These are phyloP conservation scores for Tuber umbilicatum DNA, from an alignment of 495 filamentous ascomycete genomes.

Conservation along the genomic window DNA sequence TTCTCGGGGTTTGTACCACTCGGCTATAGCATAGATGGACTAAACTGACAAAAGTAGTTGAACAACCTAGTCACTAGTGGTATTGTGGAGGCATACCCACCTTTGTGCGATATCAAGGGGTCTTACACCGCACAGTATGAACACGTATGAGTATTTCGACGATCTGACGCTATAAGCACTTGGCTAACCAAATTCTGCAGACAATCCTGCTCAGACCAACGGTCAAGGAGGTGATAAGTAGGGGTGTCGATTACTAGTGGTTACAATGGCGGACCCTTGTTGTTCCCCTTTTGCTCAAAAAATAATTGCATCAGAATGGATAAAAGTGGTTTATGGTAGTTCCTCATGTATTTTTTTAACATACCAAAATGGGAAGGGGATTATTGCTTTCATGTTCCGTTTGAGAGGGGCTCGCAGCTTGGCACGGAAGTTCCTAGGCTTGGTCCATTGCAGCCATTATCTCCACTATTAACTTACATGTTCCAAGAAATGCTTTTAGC, in stretches of 20 bases:
- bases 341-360: not conserved
- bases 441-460: not conserved
- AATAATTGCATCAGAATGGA: not conserved
- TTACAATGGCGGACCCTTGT: not conserved
- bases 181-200: constrained; percentile 48
- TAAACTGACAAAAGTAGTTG: constrained; percentile 51
- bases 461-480: too few relatives aligned
- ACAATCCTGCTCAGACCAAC: constrained; percentile 80
- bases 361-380: not conserved
- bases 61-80: constrained; percentile 80
- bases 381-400: not conserved
- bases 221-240: constrained; percentile 87
- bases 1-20: constrained; percentile 60
- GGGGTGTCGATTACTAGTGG: constrained; percentile 75
- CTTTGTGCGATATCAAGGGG: constrained; percentile 85
- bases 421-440: not conserved
- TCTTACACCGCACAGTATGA: constrained; percentile 93
- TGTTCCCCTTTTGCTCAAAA: not conserved
- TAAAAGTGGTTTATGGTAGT: not conserved
- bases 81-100: constrained; percentile 85
- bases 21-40: not conserved
- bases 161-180: not conserved
- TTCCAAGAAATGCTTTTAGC: not conserved
- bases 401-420: not conserved
- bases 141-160: constrained; percentile 58